Base-by-base conservation (phyloP, 106 monocot species). In the Xerophyta viscosa region DNA sequence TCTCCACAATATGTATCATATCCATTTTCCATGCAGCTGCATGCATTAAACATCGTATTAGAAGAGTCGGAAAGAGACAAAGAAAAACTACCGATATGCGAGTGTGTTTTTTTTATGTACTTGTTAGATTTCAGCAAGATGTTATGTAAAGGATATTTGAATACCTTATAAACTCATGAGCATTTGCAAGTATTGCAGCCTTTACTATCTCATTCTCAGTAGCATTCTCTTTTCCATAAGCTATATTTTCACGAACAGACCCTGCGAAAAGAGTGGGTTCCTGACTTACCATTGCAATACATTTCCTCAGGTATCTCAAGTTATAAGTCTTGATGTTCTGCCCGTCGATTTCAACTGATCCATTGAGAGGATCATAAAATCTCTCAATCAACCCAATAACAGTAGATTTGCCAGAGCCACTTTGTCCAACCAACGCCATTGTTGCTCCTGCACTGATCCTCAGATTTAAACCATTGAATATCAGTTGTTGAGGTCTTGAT, bases 361-460 rank as follows among this genome's bases (percentile, higher is more conserved):
- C 74, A 27, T 44, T 31, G 1, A 31, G 15, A 1, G 61, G 62
- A 9, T 74, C 67, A 8, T 74, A 74, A 49, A 74, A 74, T 15
- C 74, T 54, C 18, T 57, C 48, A 4, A 74, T 57, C 15, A 74
- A 54, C 0, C 33, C 62, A 2, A 74, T 57, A 8, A 68, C 30
- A 6, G 74, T 67, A 3, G 74, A 74, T 29, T 74, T 74, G 28
- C 74, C 74, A 8, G 74, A 67, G 0, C 74, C 74, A 17, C 74
- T 74, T 10, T 55, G 48, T 2, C 74, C 74, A 3, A 67, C 74
- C 2, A 74, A 11, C 0, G 74, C 74, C 24, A 60, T 14, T 24
- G 43, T 47, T 27, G 44, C 45, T 5, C 62, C 62, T 9, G 62
- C 62, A 24, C 52, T 50, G 24, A 74, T 62, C 20, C 19, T 57